A percentile compares a stretch with the other conserved stretches of the same genome.
phyloP scores from a whole-genome alignment of 169 alveolate species.

The Plasmodium knowlesi region DNA sequence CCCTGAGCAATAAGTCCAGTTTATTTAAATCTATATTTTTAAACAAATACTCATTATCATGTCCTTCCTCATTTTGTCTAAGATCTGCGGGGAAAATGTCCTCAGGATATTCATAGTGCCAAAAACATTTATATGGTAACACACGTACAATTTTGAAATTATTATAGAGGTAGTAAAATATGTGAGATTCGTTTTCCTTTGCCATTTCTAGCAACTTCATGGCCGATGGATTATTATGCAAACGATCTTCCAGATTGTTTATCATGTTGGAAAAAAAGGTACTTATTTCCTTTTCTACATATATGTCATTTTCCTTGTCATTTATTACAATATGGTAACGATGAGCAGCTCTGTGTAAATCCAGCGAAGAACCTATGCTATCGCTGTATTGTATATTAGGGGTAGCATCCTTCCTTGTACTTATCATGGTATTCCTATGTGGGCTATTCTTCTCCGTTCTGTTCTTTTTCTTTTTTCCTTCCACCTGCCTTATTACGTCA shows the following conservation, averaged over 20 bases:
- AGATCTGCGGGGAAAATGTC: not conserved
- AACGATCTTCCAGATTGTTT: conserved; percentile 25
- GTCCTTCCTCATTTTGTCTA: conserved; percentile 15
- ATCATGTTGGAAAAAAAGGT: conserved; percentile 19
- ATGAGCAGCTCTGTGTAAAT: conserved; percentile 15
- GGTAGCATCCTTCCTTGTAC: not conserved
- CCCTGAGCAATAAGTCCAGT: conserved; percentile 28
- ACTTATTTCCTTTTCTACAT: conserved; percentile 41
- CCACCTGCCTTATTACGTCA: conserved; percentile 43
- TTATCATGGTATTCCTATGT: not conserved
- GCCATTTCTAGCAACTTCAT: not conserved
- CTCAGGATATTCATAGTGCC: conserved; percentile 50
- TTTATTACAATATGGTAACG: conserved; percentile 42
- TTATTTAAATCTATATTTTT: conserved; percentile 29
- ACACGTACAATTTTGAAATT: conserved; percentile 34
- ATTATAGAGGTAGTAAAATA: conserved; percentile 50
- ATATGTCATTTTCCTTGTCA: conserved; percentile 68
- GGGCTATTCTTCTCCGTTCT: not conserved
- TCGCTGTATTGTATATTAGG: not conserved
- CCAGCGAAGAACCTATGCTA: not conserved
- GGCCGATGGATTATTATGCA: conserved; percentile 2
- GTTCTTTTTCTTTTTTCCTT: conserved; percentile 8
- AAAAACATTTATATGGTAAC: conserved; percentile 62
- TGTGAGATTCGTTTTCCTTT: conserved; percentile 46
- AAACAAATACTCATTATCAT: conserved; percentile 58